Percentiles rank a stretch among this genome's conserved stretches.
These are phyloP conservation scores for Neurospora africana DNA, from an alignment of 495 filamentous ascomycete species.

Conservation along the genomic window DNA sequence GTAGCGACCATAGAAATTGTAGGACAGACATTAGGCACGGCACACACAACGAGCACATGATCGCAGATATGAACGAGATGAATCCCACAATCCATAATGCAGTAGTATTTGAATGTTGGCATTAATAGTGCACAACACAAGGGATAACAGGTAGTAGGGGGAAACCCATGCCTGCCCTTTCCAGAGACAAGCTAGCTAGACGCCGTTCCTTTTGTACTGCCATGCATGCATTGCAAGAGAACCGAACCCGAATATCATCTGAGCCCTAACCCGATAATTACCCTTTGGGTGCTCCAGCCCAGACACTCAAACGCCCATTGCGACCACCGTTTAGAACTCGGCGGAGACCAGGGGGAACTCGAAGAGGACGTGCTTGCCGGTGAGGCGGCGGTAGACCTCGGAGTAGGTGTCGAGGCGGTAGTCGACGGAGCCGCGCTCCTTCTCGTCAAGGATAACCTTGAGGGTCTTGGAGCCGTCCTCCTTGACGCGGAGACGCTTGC, in stretches of 20 bases:
- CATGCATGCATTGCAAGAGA: slow-evolving; percentile 20
- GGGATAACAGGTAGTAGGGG: neutral
- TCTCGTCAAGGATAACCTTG: slow-evolving; percentile 98
- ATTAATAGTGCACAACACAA: neutral
- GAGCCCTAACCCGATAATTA: slow-evolving; percentile 20
- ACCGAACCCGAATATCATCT: slow-evolving; percentile 20
- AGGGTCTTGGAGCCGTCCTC: slow-evolving; percentile 95
- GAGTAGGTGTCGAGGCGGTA: slow-evolving; percentile 98
- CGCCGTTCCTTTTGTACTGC: slow-evolving; percentile 28
- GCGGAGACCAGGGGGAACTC: slow-evolving; percentile 81
- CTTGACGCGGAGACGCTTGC: slow-evolving; percentile 92
- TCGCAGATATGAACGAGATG: neutral
- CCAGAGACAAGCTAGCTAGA: slow-evolving; percentile 27
- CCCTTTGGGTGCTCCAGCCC: slow-evolving; percentile 8
- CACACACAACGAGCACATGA: neutral
- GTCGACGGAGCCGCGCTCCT: slow-evolving; percentile 97
- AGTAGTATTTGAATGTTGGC: slow-evolving; percentile 1
- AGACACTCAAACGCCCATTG: slow-evolving; percentile 14
- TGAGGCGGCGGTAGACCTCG: slow-evolving; percentile 94
- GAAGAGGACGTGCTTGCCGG: slow-evolving; percentile 86
- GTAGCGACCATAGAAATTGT: neutral
- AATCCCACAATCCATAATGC: neutral
- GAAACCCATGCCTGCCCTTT: slow-evolving; percentile 4
- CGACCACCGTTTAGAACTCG: slow-evolving; percentile 59
- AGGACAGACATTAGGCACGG: neutral